Percentiles rank a stretch among this genome's conserved stretches.
These are phyloP conservation scores for Alternaria rosae DNA, from an alignment of 2,329 filamentous ascomycete genomes.

Conservation along the genomic window DNA sequence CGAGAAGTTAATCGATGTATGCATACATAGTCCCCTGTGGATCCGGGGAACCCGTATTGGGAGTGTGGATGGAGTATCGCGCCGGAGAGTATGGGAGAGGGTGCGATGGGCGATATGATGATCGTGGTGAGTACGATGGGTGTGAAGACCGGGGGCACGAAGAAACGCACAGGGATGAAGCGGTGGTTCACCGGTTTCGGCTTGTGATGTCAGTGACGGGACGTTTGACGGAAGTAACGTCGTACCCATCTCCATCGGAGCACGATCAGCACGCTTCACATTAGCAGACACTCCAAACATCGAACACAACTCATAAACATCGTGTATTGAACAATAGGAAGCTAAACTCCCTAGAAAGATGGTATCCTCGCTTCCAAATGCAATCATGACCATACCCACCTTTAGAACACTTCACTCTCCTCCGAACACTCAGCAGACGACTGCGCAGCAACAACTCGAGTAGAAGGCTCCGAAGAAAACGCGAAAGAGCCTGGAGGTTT, in stretches of 20 bases:
- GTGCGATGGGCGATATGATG: neutral
- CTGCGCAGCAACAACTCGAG: constrained; percentile 55
- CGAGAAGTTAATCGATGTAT: too few species aligned
- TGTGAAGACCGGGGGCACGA: fast-evolving
- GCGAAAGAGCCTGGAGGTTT: neutral
- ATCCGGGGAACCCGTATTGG: neutral
- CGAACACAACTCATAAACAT: constrained; percentile 22
- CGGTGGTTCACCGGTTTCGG: neutral
- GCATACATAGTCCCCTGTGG: neutral
- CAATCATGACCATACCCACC: constrained; percentile 27
- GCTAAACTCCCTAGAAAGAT: constrained; percentile 27
- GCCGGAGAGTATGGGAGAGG: too few species aligned
- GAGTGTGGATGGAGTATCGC: neutral
- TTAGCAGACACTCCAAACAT: neutral
- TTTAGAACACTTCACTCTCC: constrained; percentile 22
- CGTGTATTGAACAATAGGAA: constrained; percentile 22
- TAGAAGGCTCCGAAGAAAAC: neutral
- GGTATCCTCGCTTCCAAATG: constrained; percentile 48
- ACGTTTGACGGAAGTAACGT: neutral
- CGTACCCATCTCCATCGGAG: neutral
- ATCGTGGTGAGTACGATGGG: too few species aligned
- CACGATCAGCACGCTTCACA: neutral
- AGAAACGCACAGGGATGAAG: neutral
- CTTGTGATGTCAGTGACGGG: neutral
- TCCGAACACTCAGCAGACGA: constrained; percentile 36